A percentile compares a stretch with the other conserved stretches of the same genome.
Evolutionary conservation across 2,329 filamentous ascomycete genomes (phyloP).

Genomic region (Raffaelea ambrosiae): DNA sequence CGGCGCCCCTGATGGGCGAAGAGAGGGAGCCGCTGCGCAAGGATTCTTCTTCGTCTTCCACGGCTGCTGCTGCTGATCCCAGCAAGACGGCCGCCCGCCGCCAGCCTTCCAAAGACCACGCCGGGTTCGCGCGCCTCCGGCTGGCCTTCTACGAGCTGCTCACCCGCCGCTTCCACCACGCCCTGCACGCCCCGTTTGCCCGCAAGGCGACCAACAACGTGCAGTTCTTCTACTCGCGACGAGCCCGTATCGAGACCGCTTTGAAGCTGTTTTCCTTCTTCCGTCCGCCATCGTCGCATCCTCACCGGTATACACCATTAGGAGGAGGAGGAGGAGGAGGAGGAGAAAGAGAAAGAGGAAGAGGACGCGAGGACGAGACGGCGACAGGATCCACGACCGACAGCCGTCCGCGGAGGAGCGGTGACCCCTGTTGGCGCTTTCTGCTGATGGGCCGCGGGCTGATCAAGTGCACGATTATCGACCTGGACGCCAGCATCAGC

Average conservation of each 20-base stretch:
- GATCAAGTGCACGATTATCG: conserved; percentile 14
- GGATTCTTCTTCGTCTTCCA: no score
- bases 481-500: conserved; percentile 8
- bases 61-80: no score
- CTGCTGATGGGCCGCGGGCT: conserved; percentile 12
- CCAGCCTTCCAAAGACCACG: not conserved
- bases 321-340: no score
- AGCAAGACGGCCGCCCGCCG: no score
- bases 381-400: not conserved
- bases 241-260: conserved; percentile 12
- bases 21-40: no score
- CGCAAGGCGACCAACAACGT: conserved; percentile 9
- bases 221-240: conserved; percentile 15
- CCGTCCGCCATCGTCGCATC: not conserved
- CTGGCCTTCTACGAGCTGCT: conserved; percentile 12
- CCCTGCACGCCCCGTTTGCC: conserved; percentile 15
- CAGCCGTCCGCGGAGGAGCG: no score
- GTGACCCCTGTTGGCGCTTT: conserved; percentile 8
- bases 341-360: no score
- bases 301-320: no score
- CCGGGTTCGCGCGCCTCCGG: conserved; percentile 9
- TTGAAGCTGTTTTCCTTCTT: conserved; percentile 9
- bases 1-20: conserved; percentile 5
- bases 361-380: no score
- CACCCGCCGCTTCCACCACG: conserved; percentile 15